Base-by-base conservation (phyloP, 2,329 filamentous ascomycete genomes). In the Xylaria sp. region DNA sequence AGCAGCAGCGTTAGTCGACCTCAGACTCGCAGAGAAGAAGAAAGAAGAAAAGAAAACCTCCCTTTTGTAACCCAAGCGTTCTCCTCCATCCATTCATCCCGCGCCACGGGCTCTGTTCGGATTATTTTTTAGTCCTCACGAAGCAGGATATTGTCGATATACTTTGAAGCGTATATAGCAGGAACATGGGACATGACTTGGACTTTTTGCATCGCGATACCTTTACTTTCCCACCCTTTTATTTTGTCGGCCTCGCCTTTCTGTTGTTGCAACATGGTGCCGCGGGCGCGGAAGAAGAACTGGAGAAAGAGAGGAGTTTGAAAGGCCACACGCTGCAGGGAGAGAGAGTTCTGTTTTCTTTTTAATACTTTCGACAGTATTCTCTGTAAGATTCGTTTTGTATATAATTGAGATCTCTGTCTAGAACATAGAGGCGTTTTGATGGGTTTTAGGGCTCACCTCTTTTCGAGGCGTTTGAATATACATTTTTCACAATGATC, bases 401-500 rank as follows among this genome's bases (percentile, higher is more conserved):
- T 66, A 68, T 66, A 68, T 66, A 68, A 58, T 49, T 66, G n/a
- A 36, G n/a, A 53, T 65, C 53, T 65, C 54, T 68, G 62, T 59
- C 62, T 65, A 68, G 66, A 65, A 61, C 62, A 68, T 68, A 68
- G 66, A 68, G 63, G 66, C 61, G 66, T 66, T 60, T 65, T 51
- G 44, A 46, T 53, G 38, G 63, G 42, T 65, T 53, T 38, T 48
- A 42, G 17, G 63, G 36, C 51, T 58, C 53, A 38, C 48, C 33
- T 60, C 40, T 36, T 31, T 60, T 38, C 40, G 23, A 59, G 59
- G 51, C 36, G 51, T 62, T 62, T 62, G 63, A 65, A 66, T 65
- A 65, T 62, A 54, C 48, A 13, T 61, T 33, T 11, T 28, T 59
- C 20, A 17, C 20, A 23, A 61, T 33, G 5, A 46, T 11, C 40